Conservation (phyloP, 2,329 filamentous ascomycete genomes). For the Arthrobotrys sinensis region DNA sequence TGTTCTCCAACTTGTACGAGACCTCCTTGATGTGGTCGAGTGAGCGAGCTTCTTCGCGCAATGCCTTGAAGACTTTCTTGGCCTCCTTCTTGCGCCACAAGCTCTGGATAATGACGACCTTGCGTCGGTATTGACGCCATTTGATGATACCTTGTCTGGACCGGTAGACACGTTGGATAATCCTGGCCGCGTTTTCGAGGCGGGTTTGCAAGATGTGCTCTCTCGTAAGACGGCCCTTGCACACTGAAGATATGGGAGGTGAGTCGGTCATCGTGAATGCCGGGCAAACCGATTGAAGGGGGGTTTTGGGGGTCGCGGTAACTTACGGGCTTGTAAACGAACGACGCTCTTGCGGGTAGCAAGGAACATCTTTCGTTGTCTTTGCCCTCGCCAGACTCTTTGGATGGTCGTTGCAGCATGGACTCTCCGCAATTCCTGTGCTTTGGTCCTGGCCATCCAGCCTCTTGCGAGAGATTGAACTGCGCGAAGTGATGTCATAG, state of each 20-base stretch:
- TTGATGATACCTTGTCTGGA: slow-evolving; percentile 69
- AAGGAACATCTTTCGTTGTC: slow-evolving; percentile 85
- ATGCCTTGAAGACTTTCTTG: slow-evolving; percentile 86
- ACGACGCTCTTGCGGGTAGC: slow-evolving; percentile 86
- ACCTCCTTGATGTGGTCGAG: slow-evolving; percentile 84
- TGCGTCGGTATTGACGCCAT: slow-evolving; percentile 91
- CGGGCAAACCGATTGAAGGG: slow-evolving; percentile 61
- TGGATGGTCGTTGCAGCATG: slow-evolving; percentile 95
- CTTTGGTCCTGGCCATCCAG: slow-evolving; percentile 81
- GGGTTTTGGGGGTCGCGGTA: slow-evolving; percentile 51
- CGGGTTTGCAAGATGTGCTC: slow-evolving; percentile 95
- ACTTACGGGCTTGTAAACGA: slow-evolving; percentile 79
- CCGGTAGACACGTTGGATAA: slow-evolving; percentile 93
- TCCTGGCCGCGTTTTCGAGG: slow-evolving; percentile 88
- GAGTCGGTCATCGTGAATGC: slow-evolving; percentile 61
- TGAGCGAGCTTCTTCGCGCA: slow-evolving; percentile 96
- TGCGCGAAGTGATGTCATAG: slow-evolving; percentile 82
- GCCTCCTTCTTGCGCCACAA: slow-evolving; percentile 90
- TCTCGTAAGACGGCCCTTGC: slow-evolving; percentile 89
- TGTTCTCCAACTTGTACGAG: slow-evolving; percentile 99
- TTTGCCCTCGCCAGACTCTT: slow-evolving; percentile 92
- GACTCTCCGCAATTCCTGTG: slow-evolving; percentile 84
- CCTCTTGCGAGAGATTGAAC: slow-evolving; percentile 85
- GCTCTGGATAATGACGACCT: slow-evolving; percentile 90
- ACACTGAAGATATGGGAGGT: slow-evolving; percentile 67